Evolutionary conservation across 2,329 filamentous ascomycete species (phyloP).

Genomic region (Fusarium nelsonii): DNA sequence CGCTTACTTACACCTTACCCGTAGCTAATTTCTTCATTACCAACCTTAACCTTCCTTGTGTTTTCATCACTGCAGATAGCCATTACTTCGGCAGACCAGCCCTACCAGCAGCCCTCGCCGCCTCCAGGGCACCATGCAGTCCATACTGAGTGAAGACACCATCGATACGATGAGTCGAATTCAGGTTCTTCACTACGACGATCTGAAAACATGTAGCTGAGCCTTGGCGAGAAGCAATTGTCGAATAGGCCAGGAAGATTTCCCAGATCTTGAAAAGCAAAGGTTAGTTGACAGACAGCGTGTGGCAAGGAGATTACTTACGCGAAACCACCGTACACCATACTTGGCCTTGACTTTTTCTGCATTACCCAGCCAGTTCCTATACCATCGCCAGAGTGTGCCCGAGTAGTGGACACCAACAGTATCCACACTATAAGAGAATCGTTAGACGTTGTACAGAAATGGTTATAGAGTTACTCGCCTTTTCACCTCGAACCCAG

Average conservation of each 20-base stretch:
- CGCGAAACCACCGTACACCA: constrained; percentile 89
- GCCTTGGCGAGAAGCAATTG: constrained; percentile 86
- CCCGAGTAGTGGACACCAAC: constrained; percentile 95
- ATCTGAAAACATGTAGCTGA: constrained; percentile 90
- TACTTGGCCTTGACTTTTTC: constrained; percentile 94
- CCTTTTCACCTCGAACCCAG: constrained; percentile 77
- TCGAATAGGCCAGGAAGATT: constrained; percentile 88
- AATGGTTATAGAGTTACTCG: constrained; percentile 1
- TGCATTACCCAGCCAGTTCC: constrained; percentile 93
- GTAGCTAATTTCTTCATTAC: background rate
- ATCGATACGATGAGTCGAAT: constrained; percentile 84
- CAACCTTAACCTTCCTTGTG: fast-evolving
- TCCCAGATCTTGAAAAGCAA: constrained; percentile 82
- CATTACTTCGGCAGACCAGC: constrained; percentile 29
- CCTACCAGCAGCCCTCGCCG: constrained; percentile 50
- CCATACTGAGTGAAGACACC: constrained; percentile 77
- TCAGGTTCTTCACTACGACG: constrained; percentile 89
- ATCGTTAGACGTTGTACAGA: background rate
- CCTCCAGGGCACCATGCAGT: constrained; percentile 69
- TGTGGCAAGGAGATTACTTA: constrained; percentile 58
- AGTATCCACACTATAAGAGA: constrained; percentile 73
- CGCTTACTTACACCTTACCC: no score
- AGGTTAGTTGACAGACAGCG: constrained; percentile 8
- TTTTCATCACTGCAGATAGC: no score
- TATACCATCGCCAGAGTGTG: constrained; percentile 95